Evolutionary conservation across 768 basidiomycete genomes (phyloP).

Genomic region (Austroboletus eburneus): DNA sequence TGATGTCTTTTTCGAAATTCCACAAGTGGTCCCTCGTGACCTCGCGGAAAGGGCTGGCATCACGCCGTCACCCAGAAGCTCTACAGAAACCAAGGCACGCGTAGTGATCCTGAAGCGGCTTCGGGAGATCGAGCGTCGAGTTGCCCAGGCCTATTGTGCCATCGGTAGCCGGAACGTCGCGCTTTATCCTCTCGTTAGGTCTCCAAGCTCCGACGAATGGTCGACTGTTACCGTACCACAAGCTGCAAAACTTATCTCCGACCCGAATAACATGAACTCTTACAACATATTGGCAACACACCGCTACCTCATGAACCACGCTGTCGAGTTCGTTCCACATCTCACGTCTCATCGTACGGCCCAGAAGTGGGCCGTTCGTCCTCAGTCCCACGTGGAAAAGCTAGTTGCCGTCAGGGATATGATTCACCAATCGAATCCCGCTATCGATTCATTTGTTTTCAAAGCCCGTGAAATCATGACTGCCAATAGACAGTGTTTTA

Average conservation of each 20-base stretch:
- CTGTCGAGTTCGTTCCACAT: slow-evolving; percentile 51
- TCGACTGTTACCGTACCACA: slow-evolving; percentile 48
- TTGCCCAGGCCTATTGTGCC: slow-evolving; percentile 42
- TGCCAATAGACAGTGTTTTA: slow-evolving; percentile 27
- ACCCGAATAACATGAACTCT: slow-evolving; percentile 17
- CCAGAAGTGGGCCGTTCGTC: slow-evolving; percentile 62
- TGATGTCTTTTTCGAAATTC: slow-evolving; percentile 63
- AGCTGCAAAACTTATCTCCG: slow-evolving; percentile 43
- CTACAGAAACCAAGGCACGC: slow-evolving; percentile 51
- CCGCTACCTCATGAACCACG: slow-evolving; percentile 55
- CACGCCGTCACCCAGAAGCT: slow-evolving; percentile 23
- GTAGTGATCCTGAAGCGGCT: slow-evolving; percentile 60
- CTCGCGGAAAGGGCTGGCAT: slow-evolving; percentile 48
- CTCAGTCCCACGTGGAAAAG: slow-evolving; percentile 49
- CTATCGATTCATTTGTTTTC: slow-evolving; percentile 44
- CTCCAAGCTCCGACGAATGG: slow-evolving; percentile 51
- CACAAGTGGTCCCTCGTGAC: slow-evolving; percentile 46
- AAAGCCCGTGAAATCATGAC: slow-evolving; percentile 47
- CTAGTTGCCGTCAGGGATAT: slow-evolving; percentile 47
- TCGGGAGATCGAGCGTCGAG: slow-evolving; percentile 45
- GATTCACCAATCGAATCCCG: slow-evolving; percentile 37
- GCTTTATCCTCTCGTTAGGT: slow-evolving; percentile 44
- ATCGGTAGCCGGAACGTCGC: slow-evolving; percentile 24
- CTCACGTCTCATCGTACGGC: slow-evolving; percentile 40
- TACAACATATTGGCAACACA: slow-evolving; percentile 54